Percentiles rank a stretch among this genome's conserved stretches.
Conservation (phyloP, 2,329 filamentous ascomycete species). For the Myriosclerotinia curreyana region DNA sequence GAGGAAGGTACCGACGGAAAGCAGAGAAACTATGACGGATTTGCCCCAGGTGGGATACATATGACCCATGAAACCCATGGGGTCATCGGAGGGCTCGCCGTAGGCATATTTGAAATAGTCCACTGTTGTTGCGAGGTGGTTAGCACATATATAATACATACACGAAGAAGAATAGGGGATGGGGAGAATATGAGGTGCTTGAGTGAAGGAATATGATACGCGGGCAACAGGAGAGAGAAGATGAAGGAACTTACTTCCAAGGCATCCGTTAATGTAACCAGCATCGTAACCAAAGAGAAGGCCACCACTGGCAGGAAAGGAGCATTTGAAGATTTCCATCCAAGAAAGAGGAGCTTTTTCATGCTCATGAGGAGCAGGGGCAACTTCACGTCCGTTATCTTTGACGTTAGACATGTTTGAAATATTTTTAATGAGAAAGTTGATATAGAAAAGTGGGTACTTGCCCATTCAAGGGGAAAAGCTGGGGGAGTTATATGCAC, state of each 20-base stretch:
- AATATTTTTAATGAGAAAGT: background rate
- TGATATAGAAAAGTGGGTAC: background rate
- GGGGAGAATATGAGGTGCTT: background rate
- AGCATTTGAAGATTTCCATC: constrained; percentile 66
- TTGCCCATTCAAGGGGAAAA: no score
- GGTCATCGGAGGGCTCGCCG: constrained; percentile 1
- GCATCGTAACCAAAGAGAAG: constrained; percentile 64
- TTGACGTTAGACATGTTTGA: background rate
- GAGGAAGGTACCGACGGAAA: constrained; percentile 77
- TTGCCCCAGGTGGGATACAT: constrained; percentile 55
- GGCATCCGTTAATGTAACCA: constrained; percentile 68
- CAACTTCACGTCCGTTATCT: constrained; percentile 30
- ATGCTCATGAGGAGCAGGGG: constrained; percentile 48
- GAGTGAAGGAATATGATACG: background rate
- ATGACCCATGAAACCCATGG: constrained; percentile 32
- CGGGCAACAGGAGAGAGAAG: constrained; percentile 4
- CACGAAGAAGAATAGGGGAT: background rate
- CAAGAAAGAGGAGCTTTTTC: constrained; percentile 63
- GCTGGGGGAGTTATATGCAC: background rate
- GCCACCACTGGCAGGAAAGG: constrained; percentile 67
- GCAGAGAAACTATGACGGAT: constrained; percentile 65
- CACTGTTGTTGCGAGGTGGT: constrained; percentile 11
- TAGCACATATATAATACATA: background rate
- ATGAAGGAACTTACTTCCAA: constrained; percentile 47
- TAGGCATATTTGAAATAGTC: constrained; percentile 19